Conservation (phyloP, 192 early-diverging fungal species). For the Backusella morwellensis region DNA sequence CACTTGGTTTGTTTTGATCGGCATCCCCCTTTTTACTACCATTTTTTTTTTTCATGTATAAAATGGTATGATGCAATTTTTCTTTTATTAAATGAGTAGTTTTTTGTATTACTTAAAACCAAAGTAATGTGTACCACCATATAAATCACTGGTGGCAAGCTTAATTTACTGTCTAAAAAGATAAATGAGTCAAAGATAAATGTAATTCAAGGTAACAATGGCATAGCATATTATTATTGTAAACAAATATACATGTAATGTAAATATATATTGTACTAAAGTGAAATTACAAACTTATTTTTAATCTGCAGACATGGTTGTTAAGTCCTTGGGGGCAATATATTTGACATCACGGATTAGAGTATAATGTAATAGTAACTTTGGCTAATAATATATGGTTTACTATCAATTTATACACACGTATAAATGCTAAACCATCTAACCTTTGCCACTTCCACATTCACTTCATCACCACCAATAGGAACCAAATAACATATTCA, state of each 20-base stretch:
- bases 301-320: slow-evolving; percentile 62
- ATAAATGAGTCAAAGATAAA: slow-evolving; percentile 84
- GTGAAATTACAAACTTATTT: slow-evolving; percentile 25
- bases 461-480: slow-evolving; percentile 93
- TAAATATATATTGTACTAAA: too few species aligned
- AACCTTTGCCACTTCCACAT: slow-evolving; percentile 62
- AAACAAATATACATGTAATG: not conserved
- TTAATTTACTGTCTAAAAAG: slow-evolving; percentile 94
- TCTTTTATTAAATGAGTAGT: not conserved
- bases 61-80: not conserved
- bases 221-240: slow-evolving; percentile 26
- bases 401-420: slow-evolving; percentile 39
- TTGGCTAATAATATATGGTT: slow-evolving; percentile 92
- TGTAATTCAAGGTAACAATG: slow-evolving; percentile 93
- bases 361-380: slow-evolving; percentile 64
- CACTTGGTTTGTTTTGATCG: not conserved
- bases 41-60: too few species aligned
- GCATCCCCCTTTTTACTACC: not conserved
- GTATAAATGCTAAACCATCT: not conserved
- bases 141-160: slow-evolving; percentile 67
- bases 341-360: slow-evolving; percentile 78
- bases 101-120: slow-evolving; percentile 21
- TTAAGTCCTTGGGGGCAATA: slow-evolving; percentile 80
- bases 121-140: slow-evolving; percentile 63
- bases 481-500: slow-evolving; percentile 92